These are phyloP conservation scores for Gossypium trilobum DNA, from an alignment of 441 rosid genomes.

Conservation along the genomic window DNA sequence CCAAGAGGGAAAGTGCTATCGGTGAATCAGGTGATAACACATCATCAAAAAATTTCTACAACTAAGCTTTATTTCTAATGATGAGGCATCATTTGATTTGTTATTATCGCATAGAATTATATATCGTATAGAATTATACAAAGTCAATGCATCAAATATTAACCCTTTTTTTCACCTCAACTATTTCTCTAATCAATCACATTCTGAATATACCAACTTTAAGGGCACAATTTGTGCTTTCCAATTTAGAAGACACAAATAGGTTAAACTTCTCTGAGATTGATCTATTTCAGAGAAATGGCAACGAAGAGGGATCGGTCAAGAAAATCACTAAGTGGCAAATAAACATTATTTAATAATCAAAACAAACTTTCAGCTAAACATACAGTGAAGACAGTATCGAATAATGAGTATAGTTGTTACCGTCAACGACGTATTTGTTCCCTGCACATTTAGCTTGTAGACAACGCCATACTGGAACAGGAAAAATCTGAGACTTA, in stretches of 20 bases:
- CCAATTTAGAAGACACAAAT: neutral
- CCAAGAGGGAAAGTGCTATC: neutral
- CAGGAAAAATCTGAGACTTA: slow-evolving; percentile 77
- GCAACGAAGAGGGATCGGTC: neutral
- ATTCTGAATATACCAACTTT: neutral
- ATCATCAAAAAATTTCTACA: too few relatives aligned
- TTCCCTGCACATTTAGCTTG: slow-evolving; percentile 60
- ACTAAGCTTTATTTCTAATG: too few relatives aligned
- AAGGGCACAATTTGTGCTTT: neutral
- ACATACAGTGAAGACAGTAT: neutral
- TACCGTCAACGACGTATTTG: slow-evolving; percentile 65
- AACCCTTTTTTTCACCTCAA: neutral
- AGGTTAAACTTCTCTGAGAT: neutral
- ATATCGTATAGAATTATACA: too few relatives aligned
- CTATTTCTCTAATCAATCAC: neutral
- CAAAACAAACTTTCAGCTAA: neutral
- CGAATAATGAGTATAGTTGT: slow-evolving; percentile 13
- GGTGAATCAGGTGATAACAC: too few relatives aligned
- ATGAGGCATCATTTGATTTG: too few relatives aligned
- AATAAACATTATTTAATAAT: slow-evolving; percentile 9
- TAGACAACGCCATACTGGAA: slow-evolving; percentile 94
- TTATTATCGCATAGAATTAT: too few relatives aligned
- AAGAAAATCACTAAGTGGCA: neutral
- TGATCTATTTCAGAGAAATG: neutral
- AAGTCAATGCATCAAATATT: neutral